Conservation (phyloP, 768 basidiomycete genomes). For the Crucibulum laeve region DNA sequence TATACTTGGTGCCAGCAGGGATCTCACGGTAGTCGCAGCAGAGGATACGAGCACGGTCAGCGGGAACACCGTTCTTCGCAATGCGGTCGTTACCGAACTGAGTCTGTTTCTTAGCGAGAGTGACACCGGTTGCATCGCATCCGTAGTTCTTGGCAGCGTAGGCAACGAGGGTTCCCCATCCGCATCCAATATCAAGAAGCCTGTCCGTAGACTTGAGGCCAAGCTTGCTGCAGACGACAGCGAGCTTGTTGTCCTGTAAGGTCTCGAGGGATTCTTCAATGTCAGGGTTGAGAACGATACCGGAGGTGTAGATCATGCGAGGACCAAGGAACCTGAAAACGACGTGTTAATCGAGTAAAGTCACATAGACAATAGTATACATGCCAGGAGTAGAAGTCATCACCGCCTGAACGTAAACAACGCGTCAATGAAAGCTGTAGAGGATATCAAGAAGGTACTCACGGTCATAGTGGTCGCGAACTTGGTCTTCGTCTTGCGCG, state of each 20-base stretch:
- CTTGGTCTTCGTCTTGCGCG: slow-evolving; percentile 90
- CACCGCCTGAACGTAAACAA: slow-evolving; percentile 52
- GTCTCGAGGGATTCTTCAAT: slow-evolving; percentile 82
- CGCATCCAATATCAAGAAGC: slow-evolving; percentile 84
- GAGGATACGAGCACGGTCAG: slow-evolving; percentile 81
- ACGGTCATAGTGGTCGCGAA: slow-evolving; percentile 95
- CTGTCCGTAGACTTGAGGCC: slow-evolving; percentile 82
- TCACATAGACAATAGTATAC: slow-evolving; percentile 5
- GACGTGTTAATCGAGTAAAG: not conserved
- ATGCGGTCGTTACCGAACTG: slow-evolving; percentile 91
- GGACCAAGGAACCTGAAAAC: slow-evolving; percentile 80
- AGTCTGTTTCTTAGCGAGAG: slow-evolving; percentile 87
- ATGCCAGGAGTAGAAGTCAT: slow-evolving; percentile 93
- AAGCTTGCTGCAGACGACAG: slow-evolving; percentile 92
- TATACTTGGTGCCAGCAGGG: slow-evolving; percentile 72
- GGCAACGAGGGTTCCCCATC: slow-evolving; percentile 94
- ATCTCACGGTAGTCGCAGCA: slow-evolving; percentile 94
- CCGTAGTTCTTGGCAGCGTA: slow-evolving; percentile 97
- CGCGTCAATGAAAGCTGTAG: not conserved
- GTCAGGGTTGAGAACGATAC: slow-evolving; percentile 71
- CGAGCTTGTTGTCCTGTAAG: slow-evolving; percentile 97
- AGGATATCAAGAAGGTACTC: slow-evolving; percentile 18
- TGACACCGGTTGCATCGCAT: slow-evolving; percentile 96
- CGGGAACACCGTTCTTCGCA: slow-evolving; percentile 63
- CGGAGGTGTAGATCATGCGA: slow-evolving; percentile 97